Base-by-base conservation (phyloP, 176 grass and related monocot species). In the Olyra latifolia region DNA sequence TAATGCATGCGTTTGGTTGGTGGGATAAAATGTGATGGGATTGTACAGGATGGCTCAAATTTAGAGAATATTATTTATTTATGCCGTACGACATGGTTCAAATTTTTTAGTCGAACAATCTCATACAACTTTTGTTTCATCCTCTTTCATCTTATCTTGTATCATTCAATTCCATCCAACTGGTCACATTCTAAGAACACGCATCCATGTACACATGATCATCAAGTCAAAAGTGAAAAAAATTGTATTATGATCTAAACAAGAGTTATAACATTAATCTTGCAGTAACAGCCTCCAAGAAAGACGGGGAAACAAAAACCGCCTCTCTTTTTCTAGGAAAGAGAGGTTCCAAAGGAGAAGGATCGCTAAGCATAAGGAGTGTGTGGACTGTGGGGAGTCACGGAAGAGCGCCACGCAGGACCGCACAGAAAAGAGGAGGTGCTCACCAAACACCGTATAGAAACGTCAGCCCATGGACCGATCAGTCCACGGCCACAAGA, bases 381-480 rank as follows among this genome's bases (percentile, higher is more conserved):
- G 54, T 11, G 11, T 58, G 23, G 24, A 59, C 23, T 14, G 4
- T 5, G 19, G 8, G 7, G 20, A 4, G 47, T 63, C 80, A 22
- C 2, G 20, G 63, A 44, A 20, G 28, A 64, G 28, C 11, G 12
- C 10, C 9, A 12, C 47, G 40, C 60, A 43, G 62, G 43, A 15
- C 49, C n/a, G 62, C 25, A 49, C 54, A 22, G n/a, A 76, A n/a
- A 76, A 59, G 0, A 35, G 38, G 29, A 32, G 10, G 44, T 59
- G 35, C 44, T 65, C 60, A 52, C 88, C 78, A 78, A 72, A 78
- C 78, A 50, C 57, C 16, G 39, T 38, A 72, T 66, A 41, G 48
- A 81, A 63, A 67, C 78, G 88, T 86, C 83, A 73, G 72, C 72
- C 65, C 29, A 19, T 77, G 58, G 82, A 66, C 82, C 61, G 22